Base-by-base conservation (phyloP, 495 filamentous ascomycete species). In the Penicillium atrosanguineum region DNA sequence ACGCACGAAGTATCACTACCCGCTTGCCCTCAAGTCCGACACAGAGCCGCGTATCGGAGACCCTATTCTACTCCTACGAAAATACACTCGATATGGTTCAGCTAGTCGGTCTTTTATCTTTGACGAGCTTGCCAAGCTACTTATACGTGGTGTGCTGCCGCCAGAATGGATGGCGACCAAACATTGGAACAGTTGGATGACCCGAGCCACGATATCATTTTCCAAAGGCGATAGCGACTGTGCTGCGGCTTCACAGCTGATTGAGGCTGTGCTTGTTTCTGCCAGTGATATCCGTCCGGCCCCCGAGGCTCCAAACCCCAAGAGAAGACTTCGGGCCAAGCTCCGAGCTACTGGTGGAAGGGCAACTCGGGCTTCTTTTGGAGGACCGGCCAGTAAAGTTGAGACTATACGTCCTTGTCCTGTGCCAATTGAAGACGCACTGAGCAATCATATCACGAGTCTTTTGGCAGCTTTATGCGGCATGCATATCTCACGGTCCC, bases 101-200 rank as follows among this genome's bases (percentile, higher is more conserved):
- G 57, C 29, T 1, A 53, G 64, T 41, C 70, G 56, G 34, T 65
- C 63, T 36, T 78, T 61, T 47, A 62, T 68, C 23, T 79, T 72
- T 51, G 56, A 67, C 26, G 68, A 79, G 41, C 45, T 76, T 37
- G 58, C 71, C 16, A 68, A 64, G 40, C 67, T 79, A 49, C 65
- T 80, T 37, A 38, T 51, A 9, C 69, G 68, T 29, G 60, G 70
- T 14, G 55, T 62, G 11, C 19, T 80, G 9, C 71, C 76, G n/a
- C 56, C 75, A 1, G 72, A 79, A 41, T 80, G 76, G 78, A 76
- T 80, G 63, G 73, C 72, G 19, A 77, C 73, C 2, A 65, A 59
- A 21, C 44, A 48, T n/a, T 77, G 75, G 72, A 75, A 73, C 23
- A 57, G 45, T 38, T 76, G 68, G 46, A 70, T 79, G 65, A 70